Percentiles rank a stretch among this genome's conserved stretches.
These are phyloP conservation scores for Angomonas ambiguus DNA, from an alignment of 208 protist genomes.

Conservation along the genomic window DNA sequence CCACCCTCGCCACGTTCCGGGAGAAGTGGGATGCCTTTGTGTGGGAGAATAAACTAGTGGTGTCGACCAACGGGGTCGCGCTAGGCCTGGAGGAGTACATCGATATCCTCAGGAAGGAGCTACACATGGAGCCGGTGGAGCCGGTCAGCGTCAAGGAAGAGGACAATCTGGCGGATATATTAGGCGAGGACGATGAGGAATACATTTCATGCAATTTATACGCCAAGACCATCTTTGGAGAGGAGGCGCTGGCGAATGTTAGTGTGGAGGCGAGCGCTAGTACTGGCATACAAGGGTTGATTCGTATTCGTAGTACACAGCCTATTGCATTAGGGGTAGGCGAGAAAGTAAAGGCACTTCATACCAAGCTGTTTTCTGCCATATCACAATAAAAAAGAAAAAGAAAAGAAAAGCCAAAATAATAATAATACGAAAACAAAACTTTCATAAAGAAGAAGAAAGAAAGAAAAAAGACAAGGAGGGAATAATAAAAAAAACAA, in stretches of 20 bases:
- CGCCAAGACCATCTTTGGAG: slow-evolving; percentile 95
- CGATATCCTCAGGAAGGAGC: slow-evolving; percentile 83
- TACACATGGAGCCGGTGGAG: slow-evolving; percentile 94
- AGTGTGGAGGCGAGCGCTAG: slow-evolving; percentile 62
- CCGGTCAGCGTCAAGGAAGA: slow-evolving; percentile 14
- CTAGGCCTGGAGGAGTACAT: slow-evolving; percentile 87
- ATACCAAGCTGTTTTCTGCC: not conserved
- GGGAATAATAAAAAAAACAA: not conserved
- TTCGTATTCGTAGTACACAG: slow-evolving; percentile 96
- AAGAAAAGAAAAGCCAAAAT: slow-evolving; percentile 10
- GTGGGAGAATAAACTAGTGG: slow-evolving; percentile 98
- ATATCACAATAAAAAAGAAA: not conserved
- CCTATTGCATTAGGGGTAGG: slow-evolving; percentile 97
- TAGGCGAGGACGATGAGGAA: slow-evolving; percentile 32
- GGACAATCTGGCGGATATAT: slow-evolving; percentile 7
- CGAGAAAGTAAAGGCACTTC: slow-evolving; percentile 91
- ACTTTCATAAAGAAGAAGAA: too few relatives aligned
- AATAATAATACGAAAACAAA: not conserved
- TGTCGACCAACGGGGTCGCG: slow-evolving; percentile 72
- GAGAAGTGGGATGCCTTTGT: slow-evolving; percentile 98
- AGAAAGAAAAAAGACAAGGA: not conserved
- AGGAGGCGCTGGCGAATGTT: slow-evolving; percentile 97
- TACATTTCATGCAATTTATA: slow-evolving; percentile 98
- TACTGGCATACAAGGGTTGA: slow-evolving; percentile 92
- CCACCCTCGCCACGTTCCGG: slow-evolving; percentile 90